phyloP scores from a whole-genome alignment of 2,329 filamentous ascomycete genomes.

The Camptophora hylomeconis region DNA sequence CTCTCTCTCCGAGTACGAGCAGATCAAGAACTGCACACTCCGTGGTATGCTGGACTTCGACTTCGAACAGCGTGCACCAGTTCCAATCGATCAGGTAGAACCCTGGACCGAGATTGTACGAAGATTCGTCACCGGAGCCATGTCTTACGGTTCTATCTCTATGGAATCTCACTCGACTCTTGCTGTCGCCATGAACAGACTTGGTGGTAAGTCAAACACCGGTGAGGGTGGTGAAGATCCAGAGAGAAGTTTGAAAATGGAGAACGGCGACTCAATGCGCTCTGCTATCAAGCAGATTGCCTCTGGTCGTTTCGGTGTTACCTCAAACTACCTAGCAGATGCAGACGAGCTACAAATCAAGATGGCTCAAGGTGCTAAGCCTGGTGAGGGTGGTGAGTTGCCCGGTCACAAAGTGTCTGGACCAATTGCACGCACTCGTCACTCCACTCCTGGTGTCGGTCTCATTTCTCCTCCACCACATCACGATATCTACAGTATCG shows the following conservation, averaged over 20 bases:
- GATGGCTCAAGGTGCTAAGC: slow-evolving; percentile 98
- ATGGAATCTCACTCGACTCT: slow-evolving; percentile 97
- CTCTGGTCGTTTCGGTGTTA: slow-evolving; percentile 91
- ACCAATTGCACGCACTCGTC: slow-evolving; percentile 83
- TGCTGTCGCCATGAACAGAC: slow-evolving; percentile 89
- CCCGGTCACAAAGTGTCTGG: slow-evolving; percentile 94
- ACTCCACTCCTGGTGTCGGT: slow-evolving; percentile 92
- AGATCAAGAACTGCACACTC: slow-evolving; percentile 91
- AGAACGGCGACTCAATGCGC: slow-evolving; percentile 92
- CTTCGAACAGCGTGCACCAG: slow-evolving; percentile 71
- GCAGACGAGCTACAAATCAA: slow-evolving; percentile 97
- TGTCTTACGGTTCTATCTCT: slow-evolving; percentile 97
- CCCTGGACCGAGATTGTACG: slow-evolving; percentile 97
- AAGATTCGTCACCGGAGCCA: slow-evolving; percentile 90
- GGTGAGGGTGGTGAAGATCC: slow-evolving; percentile 94
- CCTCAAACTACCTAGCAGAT: slow-evolving; percentile 85
- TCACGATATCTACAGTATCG: slow-evolving; percentile 97
- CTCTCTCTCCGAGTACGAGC: slow-evolving; percentile 82
- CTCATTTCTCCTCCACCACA: slow-evolving; percentile 92
- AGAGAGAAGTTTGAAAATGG: slow-evolving; percentile 71
- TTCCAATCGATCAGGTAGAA: slow-evolving; percentile 93
- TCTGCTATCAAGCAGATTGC: slow-evolving; percentile 97
- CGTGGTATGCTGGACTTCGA: slow-evolving; percentile 92
- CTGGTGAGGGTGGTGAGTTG: slow-evolving; percentile 91
- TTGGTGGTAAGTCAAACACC: slow-evolving; percentile 94